These are phyloP conservation scores for Evernia prunastri DNA, from an alignment of 495 filamentous ascomycete genomes.

Conservation along the genomic window DNA sequence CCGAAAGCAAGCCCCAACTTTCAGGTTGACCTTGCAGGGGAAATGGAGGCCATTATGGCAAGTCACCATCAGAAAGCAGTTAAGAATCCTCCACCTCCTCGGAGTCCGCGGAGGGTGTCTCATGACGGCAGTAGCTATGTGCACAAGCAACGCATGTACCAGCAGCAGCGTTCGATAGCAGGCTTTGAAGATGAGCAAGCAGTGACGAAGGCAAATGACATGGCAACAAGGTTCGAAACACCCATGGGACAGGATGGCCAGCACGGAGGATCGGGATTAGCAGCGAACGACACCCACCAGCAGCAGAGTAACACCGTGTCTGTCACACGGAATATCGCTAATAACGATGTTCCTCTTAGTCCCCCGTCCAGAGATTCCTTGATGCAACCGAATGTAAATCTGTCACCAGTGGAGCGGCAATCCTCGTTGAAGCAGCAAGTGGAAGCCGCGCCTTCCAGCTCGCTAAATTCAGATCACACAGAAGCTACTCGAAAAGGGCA, in stretches of 20 bases:
- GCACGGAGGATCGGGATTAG: neutral
- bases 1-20: neutral
- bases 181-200: constrained; percentile 28
- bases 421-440: constrained; percentile 5
- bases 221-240: constrained; percentile 9
- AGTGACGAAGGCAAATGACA: constrained; percentile 13
- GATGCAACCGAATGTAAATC: neutral
- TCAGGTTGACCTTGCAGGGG: constrained; percentile 2
- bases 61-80: constrained; percentile 10
- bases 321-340: neutral
- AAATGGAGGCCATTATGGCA: constrained; percentile 11
- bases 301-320: neutral
- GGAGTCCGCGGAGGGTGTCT: constrained; percentile 11
- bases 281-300: neutral
- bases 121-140: constrained; percentile 29
- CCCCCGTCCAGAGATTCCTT: neutral
- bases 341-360: neutral
- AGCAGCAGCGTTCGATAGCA: constrained; percentile 28
- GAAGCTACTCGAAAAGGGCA: neutral
- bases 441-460: neutral
- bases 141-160: constrained; percentile 30
- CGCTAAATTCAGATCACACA: constrained; percentile 6
- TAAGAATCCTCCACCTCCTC: constrained; percentile 12
- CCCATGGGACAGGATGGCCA: neutral
- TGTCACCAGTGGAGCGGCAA: neutral